Base-by-base conservation (phyloP, 2,329 filamentous ascomycete genomes). In the Elsinoe fawcettii region DNA sequence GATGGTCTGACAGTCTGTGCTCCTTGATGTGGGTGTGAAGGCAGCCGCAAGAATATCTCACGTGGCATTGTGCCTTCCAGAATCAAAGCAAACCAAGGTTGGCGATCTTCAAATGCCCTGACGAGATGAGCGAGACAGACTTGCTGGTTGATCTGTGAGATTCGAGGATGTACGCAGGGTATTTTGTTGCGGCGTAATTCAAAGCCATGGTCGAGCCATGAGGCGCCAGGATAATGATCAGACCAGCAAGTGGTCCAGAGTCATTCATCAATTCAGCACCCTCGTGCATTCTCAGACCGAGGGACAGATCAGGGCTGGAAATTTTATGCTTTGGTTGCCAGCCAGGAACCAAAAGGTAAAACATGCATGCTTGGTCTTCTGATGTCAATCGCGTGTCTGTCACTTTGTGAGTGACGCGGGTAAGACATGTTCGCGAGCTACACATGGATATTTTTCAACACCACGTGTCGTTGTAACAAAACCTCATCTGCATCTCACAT, bases 41-140 rank as follows among this genome's bases (percentile, higher is more conserved):
- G n/a, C n/a, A n/a, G 20, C 46, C 18, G 49, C 25, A n/a, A 11
- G 30, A 9, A 22, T 30, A n/a, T 22, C 49, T 53, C 49, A 53
- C 49, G 49, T 53, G 49, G 49, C 49, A 39, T 53, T 12, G n/a
- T 53, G 16, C 32, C 49, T 53, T 53, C 30, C 30, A 53, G 49
- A 53, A 39, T 23, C 7, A 25, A 16, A 37, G 11, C 34, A 20
- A 30, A 36, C 49, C 49, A 53, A 53, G 49, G 49, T 53, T 53
- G n/a, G 20, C 20, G 8, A 20, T 23, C 49, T 18, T 2, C 27
- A 18, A 6, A 34, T 20, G 32, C 49, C 49, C 49, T 53, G 49
- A 53, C 49, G 49, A 53, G 32, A 39, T 53, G 49, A 53, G 49
- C 11, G 14, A 25, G 12, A 53, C 32, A 25, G 5, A 5, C 5